These are phyloP conservation scores for Thermoascus crustaceus DNA, from an alignment of 2,329 filamentous ascomycete species.

Conservation along the genomic window DNA sequence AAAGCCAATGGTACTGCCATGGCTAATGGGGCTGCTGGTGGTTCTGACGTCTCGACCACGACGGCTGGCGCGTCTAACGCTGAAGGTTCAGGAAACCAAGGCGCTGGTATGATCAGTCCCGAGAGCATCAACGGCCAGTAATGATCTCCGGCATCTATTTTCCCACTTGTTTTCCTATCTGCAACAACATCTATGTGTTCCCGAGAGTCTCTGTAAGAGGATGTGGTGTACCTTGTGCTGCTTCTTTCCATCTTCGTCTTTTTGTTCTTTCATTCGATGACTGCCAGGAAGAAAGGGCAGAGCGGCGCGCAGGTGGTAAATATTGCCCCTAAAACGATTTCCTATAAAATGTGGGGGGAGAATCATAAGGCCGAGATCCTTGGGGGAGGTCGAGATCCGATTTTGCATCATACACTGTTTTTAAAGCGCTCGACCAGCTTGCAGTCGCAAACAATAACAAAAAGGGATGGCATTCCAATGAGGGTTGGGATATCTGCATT, in stretches of 20 bases:
- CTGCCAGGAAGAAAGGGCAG: no score
- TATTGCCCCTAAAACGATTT: no score
- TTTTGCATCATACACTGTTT: neutral
- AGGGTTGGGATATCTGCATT: slow-evolving; percentile 1
- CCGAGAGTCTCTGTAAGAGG: neutral
- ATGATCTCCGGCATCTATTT: slow-evolving; percentile 5
- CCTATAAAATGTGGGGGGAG: no score
- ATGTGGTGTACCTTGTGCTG: neutral
- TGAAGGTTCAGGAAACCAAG: slow-evolving; percentile 40
- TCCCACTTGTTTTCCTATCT: slow-evolving; percentile 1
- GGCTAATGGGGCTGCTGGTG: slow-evolving; percentile 51
- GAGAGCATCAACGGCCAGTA: slow-evolving; percentile 57
- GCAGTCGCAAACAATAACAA: no score
- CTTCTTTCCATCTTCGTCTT: neutral
- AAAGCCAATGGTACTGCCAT: slow-evolving; percentile 30
- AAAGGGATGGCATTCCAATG: slow-evolving; percentile 1
- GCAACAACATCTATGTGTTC: neutral
- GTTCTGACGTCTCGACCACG: slow-evolving; percentile 46
- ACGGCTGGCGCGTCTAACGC: slow-evolving; percentile 6
- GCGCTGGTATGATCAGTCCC: slow-evolving; percentile 73
- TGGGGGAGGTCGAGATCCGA: neutral
- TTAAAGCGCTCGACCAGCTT: neutral
- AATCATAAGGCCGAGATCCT: no score
- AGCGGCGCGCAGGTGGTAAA: no score
- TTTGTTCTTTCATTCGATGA: neutral